Evolutionary conservation across 306 rosid species (phyloP).

Genomic region (Pterocarpus macrocarpus): DNA sequence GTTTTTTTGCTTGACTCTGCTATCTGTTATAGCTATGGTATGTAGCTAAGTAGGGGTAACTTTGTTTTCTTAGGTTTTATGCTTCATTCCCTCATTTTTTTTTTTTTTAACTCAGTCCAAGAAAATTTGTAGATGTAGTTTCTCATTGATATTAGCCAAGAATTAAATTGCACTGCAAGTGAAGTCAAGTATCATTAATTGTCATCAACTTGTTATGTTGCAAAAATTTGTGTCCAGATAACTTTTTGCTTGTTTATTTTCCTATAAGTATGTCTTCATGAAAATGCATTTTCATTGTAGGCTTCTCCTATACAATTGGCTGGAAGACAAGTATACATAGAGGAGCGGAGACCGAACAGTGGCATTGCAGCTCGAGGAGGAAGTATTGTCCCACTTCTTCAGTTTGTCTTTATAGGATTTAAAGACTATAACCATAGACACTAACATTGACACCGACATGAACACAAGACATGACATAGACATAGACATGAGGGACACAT

Average conservation of each 20-base stretch:
- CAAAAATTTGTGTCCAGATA: neutral
- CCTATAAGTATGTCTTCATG: neutral
- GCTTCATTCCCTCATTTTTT: neutral
- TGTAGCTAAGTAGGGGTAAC: neutral
- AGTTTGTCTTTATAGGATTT: neutral
- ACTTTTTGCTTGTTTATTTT: neutral
- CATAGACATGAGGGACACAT: neutral
- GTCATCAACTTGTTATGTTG: constrained; percentile 9
- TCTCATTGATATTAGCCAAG: neutral
- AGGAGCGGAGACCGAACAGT: constrained; percentile 92
- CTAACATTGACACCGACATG: too few species aligned
- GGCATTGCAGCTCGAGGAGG: constrained; percentile 71
- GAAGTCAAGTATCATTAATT: neutral
- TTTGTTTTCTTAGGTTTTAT: neutral
- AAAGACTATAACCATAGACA: neutral
- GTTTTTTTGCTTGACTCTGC: constrained; percentile 25
- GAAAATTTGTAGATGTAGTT: neutral
- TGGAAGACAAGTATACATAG: constrained; percentile 88
- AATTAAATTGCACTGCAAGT: constrained; percentile 1
- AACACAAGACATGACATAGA: too few species aligned
- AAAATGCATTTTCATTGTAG: constrained; percentile 52
- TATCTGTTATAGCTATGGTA: constrained; percentile 15
- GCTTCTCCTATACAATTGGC: constrained; percentile 88
- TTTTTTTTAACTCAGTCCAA: neutral
- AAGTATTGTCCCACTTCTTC: constrained; percentile 65